Conservation (phyloP, 768 basidiomycete genomes). For the Tylopilus vinaceipallidus region DNA sequence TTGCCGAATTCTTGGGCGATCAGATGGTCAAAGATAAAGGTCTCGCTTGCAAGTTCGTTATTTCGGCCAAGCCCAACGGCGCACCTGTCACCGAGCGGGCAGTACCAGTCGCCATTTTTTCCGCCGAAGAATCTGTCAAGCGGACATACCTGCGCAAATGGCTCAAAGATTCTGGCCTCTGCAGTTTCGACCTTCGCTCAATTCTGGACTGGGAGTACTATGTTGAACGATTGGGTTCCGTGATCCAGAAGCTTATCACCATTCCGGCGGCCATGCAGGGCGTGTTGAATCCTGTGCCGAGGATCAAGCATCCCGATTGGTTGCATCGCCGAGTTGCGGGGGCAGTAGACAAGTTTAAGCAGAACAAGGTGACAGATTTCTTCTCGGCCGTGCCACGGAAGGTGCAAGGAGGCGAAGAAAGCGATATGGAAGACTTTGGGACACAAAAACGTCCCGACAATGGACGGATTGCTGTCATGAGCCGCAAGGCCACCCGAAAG, state of each 20-base stretch:
- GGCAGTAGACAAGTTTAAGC: slow-evolving; percentile 93
- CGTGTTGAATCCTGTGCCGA: slow-evolving; percentile 92
- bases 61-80: slow-evolving; percentile 88
- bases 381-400: slow-evolving; percentile 43
- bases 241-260: slow-evolving; percentile 98
- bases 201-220: slow-evolving; percentile 99
- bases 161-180: slow-evolving; percentile 89
- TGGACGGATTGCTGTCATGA: slow-evolving; percentile 53
- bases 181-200: slow-evolving; percentile 86
- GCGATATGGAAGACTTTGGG: slow-evolving; percentile 67
- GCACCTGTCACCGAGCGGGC: slow-evolving; percentile 97
- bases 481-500: slow-evolving; percentile 44
- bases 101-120: slow-evolving; percentile 96
- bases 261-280: slow-evolving; percentile 99
- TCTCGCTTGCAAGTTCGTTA: slow-evolving; percentile 97
- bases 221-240: slow-evolving; percentile 94
- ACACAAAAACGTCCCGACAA: slow-evolving; percentile 23
- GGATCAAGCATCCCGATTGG: slow-evolving; percentile 97
- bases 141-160: slow-evolving; percentile 89
- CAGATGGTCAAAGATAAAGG: slow-evolving; percentile 99
- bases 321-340: slow-evolving; percentile 86
- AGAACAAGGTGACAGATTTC: slow-evolving; percentile 96
- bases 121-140: slow-evolving; percentile 90
- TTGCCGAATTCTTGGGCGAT: slow-evolving; percentile 95
- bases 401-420: slow-evolving; percentile 7